Percentiles rank a stretch among this genome's conserved stretches.
These are phyloP conservation scores for Cladobotryum protrusum DNA, from an alignment of 2,329 filamentous ascomycete species.

Conservation along the genomic window DNA sequence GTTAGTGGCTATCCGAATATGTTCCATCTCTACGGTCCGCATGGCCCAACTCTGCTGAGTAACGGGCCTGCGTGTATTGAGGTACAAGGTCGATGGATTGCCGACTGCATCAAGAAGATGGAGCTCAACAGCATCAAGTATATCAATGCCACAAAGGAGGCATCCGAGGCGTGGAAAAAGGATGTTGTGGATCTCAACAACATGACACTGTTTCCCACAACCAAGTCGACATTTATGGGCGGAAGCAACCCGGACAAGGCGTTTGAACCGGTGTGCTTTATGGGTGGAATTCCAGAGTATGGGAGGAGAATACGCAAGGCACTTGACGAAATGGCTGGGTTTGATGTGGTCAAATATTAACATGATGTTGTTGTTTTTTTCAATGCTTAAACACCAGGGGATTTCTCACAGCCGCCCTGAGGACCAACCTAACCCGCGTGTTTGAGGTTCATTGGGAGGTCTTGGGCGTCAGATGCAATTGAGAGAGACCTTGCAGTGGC, in stretches of 20 bases:
- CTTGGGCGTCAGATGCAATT: too few relatives aligned
- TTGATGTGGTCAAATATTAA: conserved; percentile 24
- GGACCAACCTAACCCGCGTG: too few relatives aligned
- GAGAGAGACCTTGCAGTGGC: too few relatives aligned
- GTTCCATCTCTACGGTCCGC: conserved; percentile 49
- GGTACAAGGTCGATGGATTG: conserved; percentile 52
- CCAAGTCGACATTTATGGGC: conserved; percentile 50
- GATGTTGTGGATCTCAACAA: conserved; percentile 41
- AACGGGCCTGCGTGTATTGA: conserved; percentile 52
- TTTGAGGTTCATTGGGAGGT: too few relatives aligned
- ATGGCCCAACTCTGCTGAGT: conserved; percentile 48
- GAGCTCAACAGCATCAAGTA: conserved; percentile 39
- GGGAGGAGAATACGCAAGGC: conserved; percentile 25
- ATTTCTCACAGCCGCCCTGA: too few relatives aligned
- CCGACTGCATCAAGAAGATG: conserved; percentile 45
- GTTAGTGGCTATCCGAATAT: conserved; percentile 43
- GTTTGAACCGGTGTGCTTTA: conserved; percentile 45
- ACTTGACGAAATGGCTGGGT: conserved; percentile 30
- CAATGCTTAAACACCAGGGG: too few relatives aligned
- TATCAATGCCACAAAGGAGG: conserved; percentile 43
- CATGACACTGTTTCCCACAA: conserved; percentile 41
- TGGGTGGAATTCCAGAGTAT: conserved; percentile 35
- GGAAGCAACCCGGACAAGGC: conserved; percentile 48
- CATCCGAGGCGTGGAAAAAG: conserved; percentile 43
- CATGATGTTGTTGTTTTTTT: too few relatives aligned